Percentiles rank a stretch among this genome's conserved stretches.
These are phyloP conservation scores for Monosporascus sp. DNA, from an alignment of 2,329 filamentous ascomycete genomes.

Conservation along the genomic window DNA sequence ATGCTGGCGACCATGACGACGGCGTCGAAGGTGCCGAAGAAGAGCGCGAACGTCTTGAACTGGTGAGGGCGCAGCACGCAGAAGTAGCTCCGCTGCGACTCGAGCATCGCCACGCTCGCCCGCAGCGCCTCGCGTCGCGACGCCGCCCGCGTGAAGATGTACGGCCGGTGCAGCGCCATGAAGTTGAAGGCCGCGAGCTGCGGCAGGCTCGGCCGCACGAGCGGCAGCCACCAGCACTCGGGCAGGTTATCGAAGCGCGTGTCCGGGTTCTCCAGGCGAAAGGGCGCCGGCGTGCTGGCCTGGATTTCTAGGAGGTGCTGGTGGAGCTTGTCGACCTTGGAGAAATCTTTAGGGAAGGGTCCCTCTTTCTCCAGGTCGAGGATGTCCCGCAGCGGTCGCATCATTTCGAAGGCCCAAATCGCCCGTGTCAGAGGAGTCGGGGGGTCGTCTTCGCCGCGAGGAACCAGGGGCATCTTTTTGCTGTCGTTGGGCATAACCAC, in stretches of 20 bases:
- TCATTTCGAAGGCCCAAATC: constrained; percentile 45
- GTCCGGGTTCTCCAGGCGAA: constrained; percentile 52
- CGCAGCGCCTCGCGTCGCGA: constrained; percentile 52
- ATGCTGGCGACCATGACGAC: constrained; percentile 56
- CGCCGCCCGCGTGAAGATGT: constrained; percentile 51
- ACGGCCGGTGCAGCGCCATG: constrained; percentile 57
- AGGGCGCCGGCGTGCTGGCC: constrained; percentile 44
- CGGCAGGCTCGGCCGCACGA: constrained; percentile 40
- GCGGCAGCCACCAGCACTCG: constrained; percentile 47
- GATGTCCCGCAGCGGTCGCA: constrained; percentile 46
- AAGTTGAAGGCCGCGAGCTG: constrained; percentile 48
- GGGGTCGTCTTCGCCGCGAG: constrained; percentile 44
- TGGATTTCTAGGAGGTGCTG: constrained; percentile 43
- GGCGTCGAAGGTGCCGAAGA: constrained; percentile 60
- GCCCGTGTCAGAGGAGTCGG: constrained; percentile 52
- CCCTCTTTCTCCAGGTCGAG: constrained; percentile 52
- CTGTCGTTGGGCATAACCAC: constrained; percentile 42
- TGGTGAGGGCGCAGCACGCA: constrained; percentile 43
- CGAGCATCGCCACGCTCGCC: constrained; percentile 51
- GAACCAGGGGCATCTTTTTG: constrained; percentile 41
- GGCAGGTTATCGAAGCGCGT: constrained; percentile 50
- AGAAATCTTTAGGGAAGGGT: constrained; percentile 48
- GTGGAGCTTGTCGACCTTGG: constrained; percentile 50
- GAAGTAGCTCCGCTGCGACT: constrained; percentile 47
- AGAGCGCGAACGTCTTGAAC: constrained; percentile 51